These are phyloP conservation scores for Mangifera indica DNA, from an alignment of 345 rosid species.

Conservation along the genomic window DNA sequence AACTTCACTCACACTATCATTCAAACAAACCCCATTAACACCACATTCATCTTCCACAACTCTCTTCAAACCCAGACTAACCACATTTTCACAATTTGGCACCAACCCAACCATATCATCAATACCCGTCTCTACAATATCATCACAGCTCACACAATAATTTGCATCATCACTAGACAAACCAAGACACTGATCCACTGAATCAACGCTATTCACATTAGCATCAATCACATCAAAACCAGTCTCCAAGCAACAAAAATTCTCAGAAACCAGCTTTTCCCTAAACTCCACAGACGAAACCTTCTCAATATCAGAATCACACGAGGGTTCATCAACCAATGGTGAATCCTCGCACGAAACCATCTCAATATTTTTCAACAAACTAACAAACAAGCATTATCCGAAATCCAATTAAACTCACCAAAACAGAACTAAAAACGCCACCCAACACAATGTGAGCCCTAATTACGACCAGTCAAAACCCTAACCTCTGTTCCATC, in stretches of 20 bases:
- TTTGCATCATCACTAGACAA: slow-evolving; percentile 21
- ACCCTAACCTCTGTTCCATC: slow-evolving; percentile 11
- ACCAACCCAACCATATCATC: neutral
- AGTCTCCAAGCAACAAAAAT: slow-evolving; percentile 4
- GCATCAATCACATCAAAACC: slow-evolving; percentile 26
- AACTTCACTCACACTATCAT: slow-evolving; percentile 7
- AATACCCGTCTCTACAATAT: neutral
- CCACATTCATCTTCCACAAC: slow-evolving; percentile 11
- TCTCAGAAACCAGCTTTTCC: slow-evolving; percentile 19
- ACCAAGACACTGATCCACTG: slow-evolving; percentile 19
- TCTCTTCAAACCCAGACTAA: slow-evolving; percentile 7
- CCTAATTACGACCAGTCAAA: slow-evolving; percentile 32
- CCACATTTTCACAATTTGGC: slow-evolving; percentile 12
- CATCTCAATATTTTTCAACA: slow-evolving; percentile 28
- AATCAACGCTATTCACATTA: slow-evolving; percentile 25
- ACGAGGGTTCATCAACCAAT: slow-evolving; percentile 18
- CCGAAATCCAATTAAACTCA: neutral
- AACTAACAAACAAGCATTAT: slow-evolving; percentile 19
- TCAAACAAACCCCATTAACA: slow-evolving; percentile 4
- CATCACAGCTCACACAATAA: slow-evolving; percentile 17
- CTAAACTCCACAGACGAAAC: slow-evolving; percentile 22
- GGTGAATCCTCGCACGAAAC: slow-evolving; percentile 31
- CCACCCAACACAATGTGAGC: slow-evolving; percentile 32
- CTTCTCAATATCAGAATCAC: slow-evolving; percentile 24
- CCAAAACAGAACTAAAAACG: slow-evolving; percentile 5